A percentile compares a stretch with the other conserved stretches of the same genome.
Evolutionary conservation across 371 early-diverging fungal species (phyloP).

Genomic region (Amoeboaphelidium protococcarum): DNA sequence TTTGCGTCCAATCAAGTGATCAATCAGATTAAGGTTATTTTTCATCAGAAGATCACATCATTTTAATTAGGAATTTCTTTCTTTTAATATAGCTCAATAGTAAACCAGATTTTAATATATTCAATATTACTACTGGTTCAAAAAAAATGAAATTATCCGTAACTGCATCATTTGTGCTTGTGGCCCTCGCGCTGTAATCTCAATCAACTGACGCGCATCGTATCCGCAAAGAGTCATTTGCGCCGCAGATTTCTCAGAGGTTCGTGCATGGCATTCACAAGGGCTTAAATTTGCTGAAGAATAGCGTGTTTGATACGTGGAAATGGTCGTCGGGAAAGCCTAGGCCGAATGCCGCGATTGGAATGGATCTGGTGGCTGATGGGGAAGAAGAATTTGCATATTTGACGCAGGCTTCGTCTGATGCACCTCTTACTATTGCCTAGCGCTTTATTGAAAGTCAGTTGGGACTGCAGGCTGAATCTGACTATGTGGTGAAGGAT

Average conservation of each 20-base stretch:
- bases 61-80: too few relatives aligned
- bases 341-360: neutral
- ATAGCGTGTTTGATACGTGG: too few relatives aligned
- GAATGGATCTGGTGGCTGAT: neutral
- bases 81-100: too few relatives aligned
- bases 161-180: too few relatives aligned
- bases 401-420: neutral
- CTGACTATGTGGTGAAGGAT: constrained; percentile 21
- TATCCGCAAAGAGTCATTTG: neutral
- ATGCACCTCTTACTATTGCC: neutral
- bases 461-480: neutral
- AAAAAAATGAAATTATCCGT: too few relatives aligned
- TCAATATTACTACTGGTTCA: too few relatives aligned
- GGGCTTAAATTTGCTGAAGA: too few relatives aligned
- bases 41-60: too few relatives aligned
- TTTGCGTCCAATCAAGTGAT: too few relatives aligned
- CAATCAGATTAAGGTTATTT: too few relatives aligned
- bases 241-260: neutral
- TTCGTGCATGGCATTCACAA: neutral
- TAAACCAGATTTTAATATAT: too few relatives aligned
- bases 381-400: neutral
- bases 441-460: neutral
- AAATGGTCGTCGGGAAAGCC: neutral
- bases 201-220: neutral
- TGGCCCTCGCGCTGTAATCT: too few relatives aligned